Evolutionary conservation across 495 filamentous ascomycete genomes (phyloP), one percentile per base, ranked within the genome.

Genomic region (Tirmania nivea): DNA sequence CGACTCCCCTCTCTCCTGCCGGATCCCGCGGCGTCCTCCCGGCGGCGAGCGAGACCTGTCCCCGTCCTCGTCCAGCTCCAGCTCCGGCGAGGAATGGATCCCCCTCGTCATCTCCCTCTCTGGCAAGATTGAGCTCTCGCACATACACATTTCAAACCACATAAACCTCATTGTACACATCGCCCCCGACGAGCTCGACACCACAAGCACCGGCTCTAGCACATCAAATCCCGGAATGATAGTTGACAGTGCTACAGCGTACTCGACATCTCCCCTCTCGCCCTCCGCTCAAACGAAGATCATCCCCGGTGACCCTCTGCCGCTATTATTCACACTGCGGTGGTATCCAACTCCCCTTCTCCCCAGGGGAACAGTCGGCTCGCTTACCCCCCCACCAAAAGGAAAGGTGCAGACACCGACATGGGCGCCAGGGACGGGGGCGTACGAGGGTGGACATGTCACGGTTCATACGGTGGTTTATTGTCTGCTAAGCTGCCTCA

Each of bases 1-100:
- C 70, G 90, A 97, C 66, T 86, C 84, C 10, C 90, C 90, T 34
- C 75, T 97, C 48, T 80, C 86, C 49, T 97, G 90, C 69, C 88
- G 90, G 55, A 76, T 96, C 2, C 88, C 89, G 42, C 79, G 85
- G 10, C 78, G 77, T 7, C 88, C 88, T 0, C 69, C 80, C 34
- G 61, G 51, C 0, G 54, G 59, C 4, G 59, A 59, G 11, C 52
- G 52, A 19, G 59, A 10, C 53, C 12, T 52, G 53, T 20, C 49
- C 39, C 37, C 53, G 36, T 35, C 54, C 49, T 19, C 48, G 4
- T 2, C 1, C 14, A 19, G 14, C 39, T 45, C 39, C 5, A 4
- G 2, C 36, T 42, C 36, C 50, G 48, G 48, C 48, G 50, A 66
- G n/a, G 74, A 78, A 58, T 76, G 72, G 62, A 67, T 78, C n/a